A percentile compares a stretch with the other conserved stretches of the same genome.
phyloP scores from a whole-genome alignment of 2,329 filamentous ascomycete species.

The Apiospora koreana region DNA sequence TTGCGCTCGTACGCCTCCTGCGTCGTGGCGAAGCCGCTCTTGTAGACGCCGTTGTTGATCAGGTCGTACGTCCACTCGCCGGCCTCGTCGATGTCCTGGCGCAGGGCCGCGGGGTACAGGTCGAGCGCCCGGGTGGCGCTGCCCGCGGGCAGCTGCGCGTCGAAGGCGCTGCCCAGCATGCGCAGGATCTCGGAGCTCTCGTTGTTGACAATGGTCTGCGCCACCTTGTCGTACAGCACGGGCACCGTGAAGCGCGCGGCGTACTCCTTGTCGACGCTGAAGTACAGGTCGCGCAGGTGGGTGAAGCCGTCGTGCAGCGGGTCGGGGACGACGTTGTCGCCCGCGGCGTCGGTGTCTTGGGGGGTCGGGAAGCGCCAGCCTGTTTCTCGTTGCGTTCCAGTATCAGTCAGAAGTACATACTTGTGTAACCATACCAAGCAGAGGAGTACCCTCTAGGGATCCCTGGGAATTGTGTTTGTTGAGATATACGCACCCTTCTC shows the following conservation, averaged over 20 bases:
- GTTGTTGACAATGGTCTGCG: slow-evolving; percentile 80
- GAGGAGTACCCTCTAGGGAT: no score
- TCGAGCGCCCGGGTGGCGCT: slow-evolving; percentile 49
- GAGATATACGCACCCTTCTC: slow-evolving; percentile 44
- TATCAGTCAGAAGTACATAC: no score
- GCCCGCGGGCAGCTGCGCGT: slow-evolving; percentile 66
- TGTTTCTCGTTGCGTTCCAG: slow-evolving; percentile 36
- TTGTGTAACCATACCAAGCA: no score
- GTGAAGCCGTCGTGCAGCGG: slow-evolving; percentile 69
- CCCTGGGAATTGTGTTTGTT: no score
- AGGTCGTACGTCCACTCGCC: slow-evolving; percentile 79
- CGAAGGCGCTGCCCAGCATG: slow-evolving; percentile 84
- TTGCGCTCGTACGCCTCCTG: slow-evolving; percentile 81
- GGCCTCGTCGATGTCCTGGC: slow-evolving; percentile 69
- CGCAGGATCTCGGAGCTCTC: slow-evolving; percentile 91
- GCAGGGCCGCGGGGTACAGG: slow-evolving; percentile 68
- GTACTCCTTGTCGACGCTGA: slow-evolving; percentile 71
- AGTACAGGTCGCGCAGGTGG: slow-evolving; percentile 79
- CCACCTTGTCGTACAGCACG: slow-evolving; percentile 78
- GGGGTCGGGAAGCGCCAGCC: slow-evolving; percentile 82
- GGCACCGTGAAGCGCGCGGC: slow-evolving; percentile 84
- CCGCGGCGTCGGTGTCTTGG: slow-evolving; percentile 55
- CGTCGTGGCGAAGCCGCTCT: slow-evolving; percentile 81
- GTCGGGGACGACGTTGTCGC: slow-evolving; percentile 66
- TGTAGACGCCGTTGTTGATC: slow-evolving; percentile 74